Evolutionary conservation across 805 yeast species (phyloP), one percentile per base, ranked within the genome.

Genomic region (Wickerhamomyces bovis): DNA sequence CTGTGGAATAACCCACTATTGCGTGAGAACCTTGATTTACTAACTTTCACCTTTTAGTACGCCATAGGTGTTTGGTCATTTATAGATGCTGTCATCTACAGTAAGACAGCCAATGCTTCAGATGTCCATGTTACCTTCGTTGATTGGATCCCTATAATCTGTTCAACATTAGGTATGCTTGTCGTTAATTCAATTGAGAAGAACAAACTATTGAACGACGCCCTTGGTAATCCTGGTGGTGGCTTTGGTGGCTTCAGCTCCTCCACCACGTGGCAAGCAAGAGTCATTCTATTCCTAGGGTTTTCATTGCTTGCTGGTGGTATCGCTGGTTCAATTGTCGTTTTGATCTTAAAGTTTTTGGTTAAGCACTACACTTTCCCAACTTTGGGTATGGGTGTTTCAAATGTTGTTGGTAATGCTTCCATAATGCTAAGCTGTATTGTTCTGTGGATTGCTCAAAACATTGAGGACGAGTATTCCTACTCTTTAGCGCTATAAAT

Each of bases 271-370:
- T 90, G 97, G 96, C 95, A 90, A 53, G 97, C 97, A 15, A 77
- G 97, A 57, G 81, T 90, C 33, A 83, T 95, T 15, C 72, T 94
- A 45, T 94, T 94, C 63, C 71, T 89, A 56, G 99, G 99, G 9
- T 94, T 94, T 65, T 85, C 97, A 4, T 72, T 92, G 41, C 73
- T 94, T 46, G 96, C 98, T 1, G 94, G 97, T 46, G 98, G 99
- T 0, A 69, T 94, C 50, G 89, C 96, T 18, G 98, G 98, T 1
- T 82, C 94, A 2, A 78, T 94, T 55, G 88, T 89, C 61, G 95
- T 94, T 16, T 75, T 94, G 51, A 85, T 90, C 42, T 72, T 94
- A 55, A 87, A 92, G 63, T 94, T 87, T 64, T 67, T 90, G 47
- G 71, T 89, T 56, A 87, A 88, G 53, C 84, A 84, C 52, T 87